phyloP scores from a whole-genome alignment of 495 filamentous ascomycete species.

The Neurospora terricola region DNA sequence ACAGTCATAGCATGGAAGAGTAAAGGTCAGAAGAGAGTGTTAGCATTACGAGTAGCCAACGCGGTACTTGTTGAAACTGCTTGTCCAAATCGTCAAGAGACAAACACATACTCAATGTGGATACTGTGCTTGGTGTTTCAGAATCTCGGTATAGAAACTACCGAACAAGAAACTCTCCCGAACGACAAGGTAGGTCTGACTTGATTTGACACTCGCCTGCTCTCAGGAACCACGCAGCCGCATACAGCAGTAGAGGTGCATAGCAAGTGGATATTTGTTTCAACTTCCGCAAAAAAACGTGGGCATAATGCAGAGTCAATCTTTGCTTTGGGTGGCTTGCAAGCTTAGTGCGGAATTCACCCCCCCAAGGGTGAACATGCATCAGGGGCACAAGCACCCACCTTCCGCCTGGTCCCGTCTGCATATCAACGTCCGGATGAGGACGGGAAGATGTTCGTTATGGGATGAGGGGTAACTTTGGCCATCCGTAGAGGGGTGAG shows the following conservation, averaged over 20 bases:
- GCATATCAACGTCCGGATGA: not conserved
- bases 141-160: not conserved
- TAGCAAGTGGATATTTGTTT: not conserved
- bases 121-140: not conserved
- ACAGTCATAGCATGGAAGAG: not conserved
- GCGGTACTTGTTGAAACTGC: not conserved
- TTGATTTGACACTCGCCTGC: not conserved
- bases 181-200: not conserved
- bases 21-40: not conserved
- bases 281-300: not conserved
- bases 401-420: not conserved
- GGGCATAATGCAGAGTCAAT: not conserved
- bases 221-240: not conserved
- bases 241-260: not conserved
- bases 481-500: not conserved
- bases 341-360: not conserved
- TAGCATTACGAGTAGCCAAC: not conserved
- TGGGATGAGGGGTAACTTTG: not conserved
- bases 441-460: not conserved
- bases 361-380: not conserved
- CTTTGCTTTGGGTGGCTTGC: not conserved
- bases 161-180: not conserved
- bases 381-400: not conserved
- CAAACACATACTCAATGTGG: not conserved
- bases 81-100: not conserved